Percentiles rank a stretch among this genome's conserved stretches.
phyloP scores from a whole-genome alignment of 257 asterid genomes.

The Paraleonurus japonicus region DNA sequence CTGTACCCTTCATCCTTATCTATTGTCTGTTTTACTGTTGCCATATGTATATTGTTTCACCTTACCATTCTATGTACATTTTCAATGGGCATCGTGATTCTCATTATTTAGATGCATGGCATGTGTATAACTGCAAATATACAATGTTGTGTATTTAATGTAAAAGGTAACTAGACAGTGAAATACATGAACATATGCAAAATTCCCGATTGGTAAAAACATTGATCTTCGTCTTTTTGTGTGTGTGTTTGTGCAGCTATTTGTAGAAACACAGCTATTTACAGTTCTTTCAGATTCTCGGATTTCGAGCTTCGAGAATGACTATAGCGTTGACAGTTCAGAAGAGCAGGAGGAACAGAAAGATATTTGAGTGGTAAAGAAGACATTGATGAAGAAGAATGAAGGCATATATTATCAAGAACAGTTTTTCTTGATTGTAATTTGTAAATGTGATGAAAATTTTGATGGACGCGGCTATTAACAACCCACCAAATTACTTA shows the following conservation, averaged over 20 bases:
- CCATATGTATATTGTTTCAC: slow-evolving; percentile 9
- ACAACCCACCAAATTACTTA: too few species aligned
- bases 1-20: background rate
- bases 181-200: background rate
- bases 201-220: background rate
- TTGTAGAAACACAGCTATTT: slow-evolving; percentile 85
- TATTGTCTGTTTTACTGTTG: background rate
- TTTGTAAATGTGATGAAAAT: slow-evolving; percentile 22
- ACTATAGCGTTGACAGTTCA: slow-evolving; percentile 15
- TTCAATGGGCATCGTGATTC: background rate
- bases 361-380: background rate
- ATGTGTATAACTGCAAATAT: background rate
- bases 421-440: slow-evolving; percentile 16
- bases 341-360: background rate
- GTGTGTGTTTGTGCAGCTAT: slow-evolving; percentile 52
- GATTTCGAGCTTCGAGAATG: slow-evolving; percentile 61
- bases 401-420: background rate
- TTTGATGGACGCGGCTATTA: too few species aligned
- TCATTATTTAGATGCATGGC: background rate
- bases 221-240: slow-evolving; percentile 5
- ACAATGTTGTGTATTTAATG: background rate
- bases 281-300: slow-evolving; percentile 68
- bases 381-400: background rate
- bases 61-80: background rate
- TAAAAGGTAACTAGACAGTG: background rate